A percentile compares a stretch with the other conserved stretches of the same genome.
Conservation (phyloP, 305 asterid genomes). For the Fraxinus albicans region DNA sequence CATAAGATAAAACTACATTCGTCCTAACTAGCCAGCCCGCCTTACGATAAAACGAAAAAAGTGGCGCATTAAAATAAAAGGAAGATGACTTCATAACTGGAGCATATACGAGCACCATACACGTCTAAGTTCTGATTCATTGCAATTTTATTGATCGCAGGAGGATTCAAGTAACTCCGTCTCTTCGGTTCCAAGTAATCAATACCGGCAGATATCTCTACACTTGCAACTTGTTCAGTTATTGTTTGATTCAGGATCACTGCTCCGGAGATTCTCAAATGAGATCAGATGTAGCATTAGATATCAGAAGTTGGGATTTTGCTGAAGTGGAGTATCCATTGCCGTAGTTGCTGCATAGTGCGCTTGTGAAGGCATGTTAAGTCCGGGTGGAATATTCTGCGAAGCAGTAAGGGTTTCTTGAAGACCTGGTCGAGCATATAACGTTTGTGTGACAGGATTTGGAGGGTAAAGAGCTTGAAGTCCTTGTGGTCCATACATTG, state of each 20-base stretch:
- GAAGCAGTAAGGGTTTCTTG: constrained; percentile 22
- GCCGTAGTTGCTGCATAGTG: constrained; percentile 10
- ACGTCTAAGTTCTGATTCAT: background rate
- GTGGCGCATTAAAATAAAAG: background rate
- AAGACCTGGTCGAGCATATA: constrained; percentile 11
- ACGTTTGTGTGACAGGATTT: constrained; percentile 20
- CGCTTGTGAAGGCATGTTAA: constrained; percentile 15
- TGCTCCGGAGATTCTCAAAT: background rate
- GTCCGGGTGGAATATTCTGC: constrained; percentile 14
- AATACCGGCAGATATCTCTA: background rate
- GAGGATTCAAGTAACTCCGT: background rate
- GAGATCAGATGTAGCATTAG: background rate
- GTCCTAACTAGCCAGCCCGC: background rate
- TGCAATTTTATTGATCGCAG: background rate
- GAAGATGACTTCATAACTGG: background rate
- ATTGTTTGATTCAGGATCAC: background rate
- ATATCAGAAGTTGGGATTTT: background rate
- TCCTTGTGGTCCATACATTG: constrained; percentile 26
- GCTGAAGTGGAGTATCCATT: background rate
- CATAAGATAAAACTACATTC: background rate
- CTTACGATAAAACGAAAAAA: background rate
- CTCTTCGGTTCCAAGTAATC: background rate
- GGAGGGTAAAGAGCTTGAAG: constrained; percentile 36
- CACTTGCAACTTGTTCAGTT: background rate
- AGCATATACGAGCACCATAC: background rate